Evolutionary conservation across 192 early-diverging fungal species (phyloP).

Genomic region (Coemansia erecta): DNA sequence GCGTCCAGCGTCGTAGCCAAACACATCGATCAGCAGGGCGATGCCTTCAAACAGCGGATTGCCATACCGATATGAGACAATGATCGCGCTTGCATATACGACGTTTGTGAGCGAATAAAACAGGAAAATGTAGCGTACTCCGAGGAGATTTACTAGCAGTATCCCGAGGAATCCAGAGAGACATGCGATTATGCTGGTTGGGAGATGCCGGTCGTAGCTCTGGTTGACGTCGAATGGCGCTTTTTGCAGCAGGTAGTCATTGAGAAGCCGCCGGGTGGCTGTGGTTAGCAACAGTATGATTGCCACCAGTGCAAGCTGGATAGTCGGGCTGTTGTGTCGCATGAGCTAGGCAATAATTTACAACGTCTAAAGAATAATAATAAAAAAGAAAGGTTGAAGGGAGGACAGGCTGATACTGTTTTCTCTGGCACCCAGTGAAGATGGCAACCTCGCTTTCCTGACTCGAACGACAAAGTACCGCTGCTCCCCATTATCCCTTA

Average conservation of each 20-base stretch:
- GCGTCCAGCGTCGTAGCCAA: slow-evolving; percentile 23
- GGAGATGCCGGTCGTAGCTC: slow-evolving; percentile 23
- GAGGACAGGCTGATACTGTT: no score
- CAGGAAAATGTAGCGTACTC: slow-evolving; percentile 24
- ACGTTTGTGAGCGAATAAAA: slow-evolving; percentile 27
- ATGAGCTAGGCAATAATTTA: slow-evolving; percentile 1
- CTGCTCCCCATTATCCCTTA: no score
- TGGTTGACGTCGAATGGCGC: slow-evolving; percentile 28
- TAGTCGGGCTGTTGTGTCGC: slow-evolving; percentile 29
- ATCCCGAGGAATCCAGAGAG: slow-evolving; percentile 30
- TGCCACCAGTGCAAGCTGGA: slow-evolving; percentile 23
- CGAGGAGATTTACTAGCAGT: slow-evolving; percentile 30
- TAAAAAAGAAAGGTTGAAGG: no score
- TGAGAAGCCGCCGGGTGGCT: slow-evolving; percentile 18
- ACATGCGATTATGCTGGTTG: slow-evolving; percentile 30
- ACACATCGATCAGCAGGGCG: slow-evolving; percentile 14
- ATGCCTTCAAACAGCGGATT: slow-evolving; percentile 9
- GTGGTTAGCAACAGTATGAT: slow-evolving; percentile 23
- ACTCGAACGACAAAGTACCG: no score
- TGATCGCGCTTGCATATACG: slow-evolving; percentile 28
- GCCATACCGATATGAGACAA: slow-evolving; percentile 22
- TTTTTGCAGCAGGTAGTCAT: slow-evolving; percentile 21
- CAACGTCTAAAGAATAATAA: no score
- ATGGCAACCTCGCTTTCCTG: no score
- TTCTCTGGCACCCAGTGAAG: no score